A percentile compares a stretch with the other conserved stretches of the same genome.
Evolutionary conservation across 176 grass and related monocot genomes (phyloP).

Genomic region (Oryza longistaminata): DNA sequence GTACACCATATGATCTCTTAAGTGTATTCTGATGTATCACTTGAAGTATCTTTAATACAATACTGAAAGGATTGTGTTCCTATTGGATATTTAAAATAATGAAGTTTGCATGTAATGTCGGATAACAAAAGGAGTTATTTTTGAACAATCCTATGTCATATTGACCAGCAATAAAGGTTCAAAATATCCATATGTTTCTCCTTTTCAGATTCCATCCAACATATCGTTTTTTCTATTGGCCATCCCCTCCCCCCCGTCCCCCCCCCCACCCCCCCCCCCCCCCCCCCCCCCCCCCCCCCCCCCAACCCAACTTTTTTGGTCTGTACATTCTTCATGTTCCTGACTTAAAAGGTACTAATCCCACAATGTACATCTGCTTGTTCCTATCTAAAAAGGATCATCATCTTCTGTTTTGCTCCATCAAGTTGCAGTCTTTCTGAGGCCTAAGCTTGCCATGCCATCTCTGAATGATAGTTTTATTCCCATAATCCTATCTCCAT

Average conservation of each 20-base stretch:
- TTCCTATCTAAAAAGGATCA: slow-evolving; percentile 18
- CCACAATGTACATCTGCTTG: slow-evolving; percentile 24
- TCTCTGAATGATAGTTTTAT: slow-evolving; percentile 7
- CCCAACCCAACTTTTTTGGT: not conserved
- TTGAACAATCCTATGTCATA: slow-evolving; percentile 15
- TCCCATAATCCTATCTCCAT: slow-evolving; percentile 11
- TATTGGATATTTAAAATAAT: not conserved
- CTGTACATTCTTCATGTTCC: slow-evolving; percentile 24
- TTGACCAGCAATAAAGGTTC: slow-evolving; percentile 38
- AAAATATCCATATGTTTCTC: slow-evolving; percentile 46
- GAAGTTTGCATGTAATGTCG: not conserved
- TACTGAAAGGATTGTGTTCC: slow-evolving; percentile 13
- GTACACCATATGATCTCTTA: slow-evolving; percentile 7
- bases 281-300: not conserved
- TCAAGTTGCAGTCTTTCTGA: slow-evolving; percentile 1
- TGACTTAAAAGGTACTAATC: slow-evolving; percentile 22
- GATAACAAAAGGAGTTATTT: slow-evolving; percentile 20
- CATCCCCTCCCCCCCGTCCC: not conserved
- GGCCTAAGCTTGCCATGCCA: not conserved
- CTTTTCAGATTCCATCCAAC: slow-evolving; percentile 36
- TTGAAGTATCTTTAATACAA: slow-evolving; percentile 7
- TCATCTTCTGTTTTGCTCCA: slow-evolving; percentile 5
- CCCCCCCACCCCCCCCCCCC: not conserved
- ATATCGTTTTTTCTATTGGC: slow-evolving; percentile 49
- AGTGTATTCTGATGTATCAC: slow-evolving; percentile 43